These are phyloP conservation scores for Dactylorhiza incarnata DNA, from an alignment of 106 monocot species.

Conservation along the genomic window DNA sequence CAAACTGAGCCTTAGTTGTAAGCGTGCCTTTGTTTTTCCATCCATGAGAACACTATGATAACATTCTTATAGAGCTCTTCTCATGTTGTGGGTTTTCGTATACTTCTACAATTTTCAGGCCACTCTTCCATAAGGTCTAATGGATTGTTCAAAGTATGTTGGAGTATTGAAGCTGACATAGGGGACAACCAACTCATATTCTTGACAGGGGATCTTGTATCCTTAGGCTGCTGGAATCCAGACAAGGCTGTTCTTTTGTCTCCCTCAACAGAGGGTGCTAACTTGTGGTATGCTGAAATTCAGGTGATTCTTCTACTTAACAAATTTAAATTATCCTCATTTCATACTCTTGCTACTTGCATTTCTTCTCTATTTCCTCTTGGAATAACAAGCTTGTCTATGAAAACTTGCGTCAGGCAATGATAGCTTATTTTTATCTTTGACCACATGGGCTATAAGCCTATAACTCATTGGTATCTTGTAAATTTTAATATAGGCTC, in stretches of 20 bases:
- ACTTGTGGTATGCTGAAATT: slow-evolving; percentile 68
- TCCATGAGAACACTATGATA: not conserved
- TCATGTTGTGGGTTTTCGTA: not conserved
- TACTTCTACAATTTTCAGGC: slow-evolving; percentile 32
- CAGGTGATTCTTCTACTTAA: slow-evolving; percentile 28
- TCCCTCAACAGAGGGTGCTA: slow-evolving; percentile 35
- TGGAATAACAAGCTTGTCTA: not conserved
- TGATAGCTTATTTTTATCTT: not conserved
- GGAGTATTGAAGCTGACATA: slow-evolving; percentile 85
- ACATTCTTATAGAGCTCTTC: not conserved
- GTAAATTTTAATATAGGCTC: too few species aligned
- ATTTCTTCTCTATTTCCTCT: not conserved
- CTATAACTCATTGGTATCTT: too few species aligned
- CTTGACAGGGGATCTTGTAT: slow-evolving; percentile 65
- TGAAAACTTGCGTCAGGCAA: not conserved
- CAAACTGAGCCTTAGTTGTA: not conserved
- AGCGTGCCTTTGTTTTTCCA: not conserved
- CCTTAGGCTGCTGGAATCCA: slow-evolving; percentile 87
- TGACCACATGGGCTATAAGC: too few species aligned
- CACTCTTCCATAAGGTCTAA: slow-evolving; percentile 20
- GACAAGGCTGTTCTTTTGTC: slow-evolving; percentile 64
- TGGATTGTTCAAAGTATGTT: slow-evolving; percentile 49
- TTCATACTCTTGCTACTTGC: not conserved
- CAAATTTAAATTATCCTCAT: not conserved
- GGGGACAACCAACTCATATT: slow-evolving; percentile 47